Conservation (phyloP, 1,284 basidiomycete species). For the Gomphus bonarii region DNA sequence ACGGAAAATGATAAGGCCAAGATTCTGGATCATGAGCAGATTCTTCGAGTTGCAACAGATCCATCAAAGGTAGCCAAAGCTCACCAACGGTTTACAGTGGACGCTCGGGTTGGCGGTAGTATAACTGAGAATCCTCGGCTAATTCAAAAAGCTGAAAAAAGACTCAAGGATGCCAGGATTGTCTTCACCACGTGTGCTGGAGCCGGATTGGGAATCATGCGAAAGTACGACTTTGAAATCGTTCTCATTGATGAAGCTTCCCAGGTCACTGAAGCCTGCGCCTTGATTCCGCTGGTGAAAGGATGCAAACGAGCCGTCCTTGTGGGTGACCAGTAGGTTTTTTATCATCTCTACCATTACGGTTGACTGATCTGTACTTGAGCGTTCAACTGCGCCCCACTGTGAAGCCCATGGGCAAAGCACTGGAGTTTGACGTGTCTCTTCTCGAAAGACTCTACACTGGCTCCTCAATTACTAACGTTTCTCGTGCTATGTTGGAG, state of each 20-base stretch:
- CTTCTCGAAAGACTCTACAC: conserved; percentile 31
- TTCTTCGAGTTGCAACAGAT: conserved; percentile 56
- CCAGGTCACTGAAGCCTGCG: conserved; percentile 52
- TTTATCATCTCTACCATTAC: background rate
- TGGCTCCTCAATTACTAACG: no score
- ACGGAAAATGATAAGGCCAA: conserved; percentile 16
- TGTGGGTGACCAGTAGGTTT: conserved; percentile 56
- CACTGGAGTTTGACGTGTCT: conserved; percentile 46
- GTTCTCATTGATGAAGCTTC: conserved; percentile 59
- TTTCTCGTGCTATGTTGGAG: conserved; percentile 47
- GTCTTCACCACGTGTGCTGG: conserved; percentile 59
- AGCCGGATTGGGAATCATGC: conserved; percentile 46
- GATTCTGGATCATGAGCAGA: conserved; percentile 39
- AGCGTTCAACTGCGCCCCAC: conserved; percentile 58
- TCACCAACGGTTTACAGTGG: conserved; percentile 47
- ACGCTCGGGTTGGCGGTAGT: conserved; percentile 50
- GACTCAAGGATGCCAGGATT: conserved; percentile 42
- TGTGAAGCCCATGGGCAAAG: conserved; percentile 45
- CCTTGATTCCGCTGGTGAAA: conserved; percentile 55
- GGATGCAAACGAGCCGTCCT: conserved; percentile 44
- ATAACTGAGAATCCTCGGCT: conserved; percentile 47
- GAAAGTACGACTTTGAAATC: conserved; percentile 47
- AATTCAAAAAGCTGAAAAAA: conserved; percentile 44
- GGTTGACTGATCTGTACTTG: background rate
- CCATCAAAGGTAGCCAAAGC: conserved; percentile 46